phyloP scores from a whole-genome alignment of 805 yeast genomes.

The Hanseniaspora hatyaiensis region DNA sequence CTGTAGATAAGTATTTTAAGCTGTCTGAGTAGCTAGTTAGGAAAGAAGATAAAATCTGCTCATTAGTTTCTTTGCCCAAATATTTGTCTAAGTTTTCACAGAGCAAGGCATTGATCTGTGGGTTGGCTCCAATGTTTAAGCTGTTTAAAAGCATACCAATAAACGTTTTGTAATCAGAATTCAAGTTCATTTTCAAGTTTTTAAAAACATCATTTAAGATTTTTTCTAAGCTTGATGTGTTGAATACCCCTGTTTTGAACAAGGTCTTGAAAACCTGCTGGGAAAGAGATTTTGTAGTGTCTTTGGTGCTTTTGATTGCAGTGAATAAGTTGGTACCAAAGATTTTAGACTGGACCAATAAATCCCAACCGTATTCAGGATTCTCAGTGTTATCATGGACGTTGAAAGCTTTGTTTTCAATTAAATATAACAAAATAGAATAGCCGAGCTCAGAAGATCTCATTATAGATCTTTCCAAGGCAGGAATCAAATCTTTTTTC shows the following conservation, averaged over 20 bases:
- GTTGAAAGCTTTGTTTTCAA: not conserved
- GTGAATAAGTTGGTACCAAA: constrained; percentile 24
- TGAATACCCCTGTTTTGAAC: constrained; percentile 20
- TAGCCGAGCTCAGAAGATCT: constrained; percentile 69
- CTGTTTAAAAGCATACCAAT: constrained; percentile 37
- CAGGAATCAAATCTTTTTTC: constrained; percentile 33
- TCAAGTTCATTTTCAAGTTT: constrained; percentile 45
- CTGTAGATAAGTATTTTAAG: constrained; percentile 28
- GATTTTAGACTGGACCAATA: constrained; percentile 5
- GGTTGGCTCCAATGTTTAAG: constrained; percentile 24
- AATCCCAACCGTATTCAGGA: constrained; percentile 9
- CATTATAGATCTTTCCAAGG: constrained; percentile 59
- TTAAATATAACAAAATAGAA: constrained; percentile 42
- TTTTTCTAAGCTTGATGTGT: constrained; percentile 26
- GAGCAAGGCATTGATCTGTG: constrained; percentile 31
- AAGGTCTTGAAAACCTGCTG: constrained; percentile 29
- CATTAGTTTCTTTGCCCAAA: constrained; percentile 68
- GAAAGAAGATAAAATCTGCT: constrained; percentile 41
- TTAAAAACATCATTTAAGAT: constrained; percentile 46
- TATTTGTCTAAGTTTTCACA: constrained; percentile 38
- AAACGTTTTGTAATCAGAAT: constrained; percentile 53
- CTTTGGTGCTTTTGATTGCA: constrained; percentile 58
- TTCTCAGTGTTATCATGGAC: not conserved
- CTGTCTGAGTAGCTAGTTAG: constrained; percentile 41
- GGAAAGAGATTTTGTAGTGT: constrained; percentile 44